Evolutionary conservation across 1,139 yeast genomes (phyloP).

Genomic region (Saccharomyces hybrid): DNA sequence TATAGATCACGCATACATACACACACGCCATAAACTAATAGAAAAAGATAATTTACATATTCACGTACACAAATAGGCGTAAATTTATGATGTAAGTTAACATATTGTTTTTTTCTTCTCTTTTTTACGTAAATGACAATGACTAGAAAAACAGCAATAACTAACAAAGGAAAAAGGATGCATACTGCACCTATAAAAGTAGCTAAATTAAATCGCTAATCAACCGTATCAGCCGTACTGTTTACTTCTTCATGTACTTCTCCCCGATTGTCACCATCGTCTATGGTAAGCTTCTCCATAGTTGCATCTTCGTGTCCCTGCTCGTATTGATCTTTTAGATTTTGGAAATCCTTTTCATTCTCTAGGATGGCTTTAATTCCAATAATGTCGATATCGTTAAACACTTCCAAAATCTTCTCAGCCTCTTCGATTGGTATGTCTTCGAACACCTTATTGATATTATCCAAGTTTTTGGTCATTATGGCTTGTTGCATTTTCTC

Average conservation of each 20-base stretch:
- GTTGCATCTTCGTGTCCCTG: slow-evolving; percentile 10
- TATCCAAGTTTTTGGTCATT: slow-evolving; percentile 62
- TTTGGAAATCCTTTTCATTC: slow-evolving; percentile 60
- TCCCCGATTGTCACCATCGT: slow-evolving; percentile 10
- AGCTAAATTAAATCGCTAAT: slow-evolving; percentile 12
- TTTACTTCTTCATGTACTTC: slow-evolving; percentile 7
- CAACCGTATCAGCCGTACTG: slow-evolving; percentile 33
- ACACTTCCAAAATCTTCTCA: slow-evolving; percentile 61
- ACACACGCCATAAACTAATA: neutral
- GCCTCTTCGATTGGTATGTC: slow-evolving; percentile 72
- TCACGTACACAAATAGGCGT: neutral
- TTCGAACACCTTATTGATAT: slow-evolving; percentile 77
- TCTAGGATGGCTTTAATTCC: slow-evolving; percentile 72
- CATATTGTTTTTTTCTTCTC: neutral
- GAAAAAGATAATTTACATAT: neutral
- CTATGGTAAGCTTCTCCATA: slow-evolving; percentile 11
- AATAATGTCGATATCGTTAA: slow-evolving; percentile 77
- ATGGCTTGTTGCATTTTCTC: slow-evolving; percentile 66
- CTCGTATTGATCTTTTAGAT: slow-evolving; percentile 41
- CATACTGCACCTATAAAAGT: neutral
- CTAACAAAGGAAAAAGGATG: neutral
- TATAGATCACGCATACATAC: neutral
- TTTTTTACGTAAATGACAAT: neutral
- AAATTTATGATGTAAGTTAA: neutral
- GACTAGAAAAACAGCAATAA: too few relatives aligned